Percentiles rank a stretch among this genome's conserved stretches.
These are phyloP conservation scores for Cinnamomum chago DNA, from an alignment of 164 flowering plant genomes.

Conservation along the genomic window DNA sequence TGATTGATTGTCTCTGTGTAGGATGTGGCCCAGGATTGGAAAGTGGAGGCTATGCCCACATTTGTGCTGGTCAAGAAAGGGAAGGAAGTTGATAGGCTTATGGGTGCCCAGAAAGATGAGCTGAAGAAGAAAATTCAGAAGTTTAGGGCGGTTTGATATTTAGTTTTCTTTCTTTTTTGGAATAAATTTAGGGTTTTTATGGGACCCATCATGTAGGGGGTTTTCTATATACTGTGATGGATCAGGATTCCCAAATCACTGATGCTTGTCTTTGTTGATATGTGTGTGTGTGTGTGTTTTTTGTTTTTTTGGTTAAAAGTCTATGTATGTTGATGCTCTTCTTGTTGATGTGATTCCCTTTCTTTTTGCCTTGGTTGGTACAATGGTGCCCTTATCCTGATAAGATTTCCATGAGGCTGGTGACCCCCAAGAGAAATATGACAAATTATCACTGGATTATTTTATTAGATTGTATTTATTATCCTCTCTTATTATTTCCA, in stretches of 20 bases:
- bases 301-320: too few species aligned
- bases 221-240: not conserved
- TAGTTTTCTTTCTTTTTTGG: not conserved
- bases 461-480: too few species aligned
- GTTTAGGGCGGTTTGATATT: not conserved
- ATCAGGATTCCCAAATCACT: not conserved
- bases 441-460: too few species aligned
- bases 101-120: constrained; percentile 12
- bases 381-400: too few species aligned
- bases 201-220: not conserved
- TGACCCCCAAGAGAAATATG: too few species aligned
- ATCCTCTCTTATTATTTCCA: too few species aligned
- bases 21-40: constrained; percentile 10
- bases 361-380: too few species aligned
- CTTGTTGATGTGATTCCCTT: too few species aligned
- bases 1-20: not conserved
- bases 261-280: too few species aligned
- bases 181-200: not conserved
- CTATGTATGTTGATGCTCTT: too few species aligned
- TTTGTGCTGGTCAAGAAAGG: constrained; percentile 15
- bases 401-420: too few species aligned
- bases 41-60: constrained; percentile 15
- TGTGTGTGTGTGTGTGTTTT: too few species aligned
- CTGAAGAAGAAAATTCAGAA: constrained; percentile 9
- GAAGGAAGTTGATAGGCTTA: constrained; percentile 11